Conservation (phyloP, 768 basidiomycete species). For the Russula lepida region DNA sequence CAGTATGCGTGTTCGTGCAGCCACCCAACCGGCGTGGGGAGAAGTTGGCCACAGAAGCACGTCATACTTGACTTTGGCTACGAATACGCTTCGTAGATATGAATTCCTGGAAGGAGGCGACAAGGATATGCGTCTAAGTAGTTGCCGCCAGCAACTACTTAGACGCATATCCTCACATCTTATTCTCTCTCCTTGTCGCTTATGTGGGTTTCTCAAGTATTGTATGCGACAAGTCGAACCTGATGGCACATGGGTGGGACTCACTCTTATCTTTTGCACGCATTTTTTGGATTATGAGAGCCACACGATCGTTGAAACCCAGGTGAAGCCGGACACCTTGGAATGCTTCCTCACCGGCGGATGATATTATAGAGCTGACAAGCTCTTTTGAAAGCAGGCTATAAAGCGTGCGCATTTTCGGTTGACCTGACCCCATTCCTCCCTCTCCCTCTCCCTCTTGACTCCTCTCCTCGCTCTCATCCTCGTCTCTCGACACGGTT, state of each 20-base stretch:
- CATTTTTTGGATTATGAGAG: neutral
- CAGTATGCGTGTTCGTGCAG: conserved; percentile 40
- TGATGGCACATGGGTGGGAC: too few species aligned
- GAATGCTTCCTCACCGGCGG: neutral
- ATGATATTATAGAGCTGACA: neutral
- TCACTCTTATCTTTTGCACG: neutral
- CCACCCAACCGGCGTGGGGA: conserved; percentile 24
- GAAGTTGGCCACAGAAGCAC: neutral
- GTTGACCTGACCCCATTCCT: neutral
- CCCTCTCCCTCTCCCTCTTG: neutral
- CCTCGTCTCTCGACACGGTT: too few species aligned
- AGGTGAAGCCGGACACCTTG: neutral
- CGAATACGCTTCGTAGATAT: neutral
- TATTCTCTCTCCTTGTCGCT: neutral
- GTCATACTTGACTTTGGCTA: neutral
- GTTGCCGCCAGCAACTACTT: too few species aligned
- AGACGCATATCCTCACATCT: neutral
- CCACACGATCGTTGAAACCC: neutral
- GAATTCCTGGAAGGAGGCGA: neutral
- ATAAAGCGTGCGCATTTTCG: neutral
- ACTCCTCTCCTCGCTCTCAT: neutral
- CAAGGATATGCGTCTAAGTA: too few species aligned
- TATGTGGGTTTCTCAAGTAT: neutral
- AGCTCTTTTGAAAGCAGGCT: neutral
- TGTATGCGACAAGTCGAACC: too few species aligned